Evolutionary conservation across 805 yeast species (phyloP).

Genomic region (Metschnikowia dekortorum): DNA sequence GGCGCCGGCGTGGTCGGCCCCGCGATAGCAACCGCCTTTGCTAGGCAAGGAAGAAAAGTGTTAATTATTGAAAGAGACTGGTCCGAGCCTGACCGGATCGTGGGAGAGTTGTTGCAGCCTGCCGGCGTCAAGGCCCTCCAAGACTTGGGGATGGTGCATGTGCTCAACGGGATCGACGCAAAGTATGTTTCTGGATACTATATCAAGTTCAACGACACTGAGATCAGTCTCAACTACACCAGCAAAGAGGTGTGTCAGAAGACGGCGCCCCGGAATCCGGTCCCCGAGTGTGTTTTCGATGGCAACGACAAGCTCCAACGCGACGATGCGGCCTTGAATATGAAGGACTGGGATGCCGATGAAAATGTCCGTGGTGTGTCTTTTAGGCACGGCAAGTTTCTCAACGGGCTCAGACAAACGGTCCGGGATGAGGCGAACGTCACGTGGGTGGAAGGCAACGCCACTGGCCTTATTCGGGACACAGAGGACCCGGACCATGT

Average conservation of each 20-base stretch:
- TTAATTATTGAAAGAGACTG: slow-evolving; percentile 82
- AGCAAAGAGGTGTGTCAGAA: slow-evolving; percentile 44
- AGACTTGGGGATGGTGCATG: slow-evolving; percentile 77
- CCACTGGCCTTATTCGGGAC: slow-evolving; percentile 58
- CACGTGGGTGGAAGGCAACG: slow-evolving; percentile 78
- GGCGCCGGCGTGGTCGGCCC: slow-evolving; percentile 99
- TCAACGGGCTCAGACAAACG: slow-evolving; percentile 68
- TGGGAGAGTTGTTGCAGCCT: slow-evolving; percentile 96
- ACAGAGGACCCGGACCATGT: slow-evolving; percentile 47
- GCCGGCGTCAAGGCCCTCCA: slow-evolving; percentile 85
- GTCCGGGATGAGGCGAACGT: slow-evolving; percentile 69
- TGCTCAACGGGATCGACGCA: slow-evolving; percentile 74
- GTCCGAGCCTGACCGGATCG: slow-evolving; percentile 90
- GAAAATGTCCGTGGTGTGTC: slow-evolving; percentile 70
- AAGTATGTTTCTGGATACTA: slow-evolving; percentile 76
- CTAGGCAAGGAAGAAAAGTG: slow-evolving; percentile 84
- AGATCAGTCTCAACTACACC: slow-evolving; percentile 67
- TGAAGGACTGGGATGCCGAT: slow-evolving; percentile 53
- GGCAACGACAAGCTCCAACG: slow-evolving; percentile 52
- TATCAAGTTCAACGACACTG: slow-evolving; percentile 58
- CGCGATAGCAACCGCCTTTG: slow-evolving; percentile 82
- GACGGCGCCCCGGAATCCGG: slow-evolving; percentile 42
- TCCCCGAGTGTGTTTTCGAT: slow-evolving; percentile 50
- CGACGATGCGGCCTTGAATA: slow-evolving; percentile 43
- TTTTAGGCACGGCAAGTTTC: slow-evolving; percentile 89